Evolutionary conservation across 2,329 filamentous ascomycete genomes (phyloP), one percentile per base, ranked within the genome.

Genomic region (Didymosphaeria variabile): DNA sequence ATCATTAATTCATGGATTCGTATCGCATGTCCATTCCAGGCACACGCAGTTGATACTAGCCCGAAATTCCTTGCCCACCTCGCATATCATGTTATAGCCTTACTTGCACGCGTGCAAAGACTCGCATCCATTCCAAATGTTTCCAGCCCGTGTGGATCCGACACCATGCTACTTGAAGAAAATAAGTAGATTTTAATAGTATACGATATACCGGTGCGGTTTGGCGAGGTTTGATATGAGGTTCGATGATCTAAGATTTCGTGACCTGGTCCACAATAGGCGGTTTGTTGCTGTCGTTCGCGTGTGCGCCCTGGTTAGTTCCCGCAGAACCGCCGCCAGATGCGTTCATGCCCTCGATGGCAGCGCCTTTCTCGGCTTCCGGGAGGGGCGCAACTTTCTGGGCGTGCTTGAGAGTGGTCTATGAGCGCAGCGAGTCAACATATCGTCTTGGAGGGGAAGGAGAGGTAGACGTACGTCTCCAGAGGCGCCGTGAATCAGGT

Each of bases 301-400:
- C 49, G 32, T 53, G 45, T 26, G 51, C 42, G 57, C 67, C 71
- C 49, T 72, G 68, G 26, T 64, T 66, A 0, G 69, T 64, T 38
- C 63, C 69, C 8, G 56, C 60, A 31, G 63, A 67, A 17, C 76
- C 75, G 55, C 74, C 77, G 34, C 76, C 77, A 15, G 72, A 75
- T 13, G 73, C 76, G 60, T 68, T 70, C 72, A 78, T 64, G 58
- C 75, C 77, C 54, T 74, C 70, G 47, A 79, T 49, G 5, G 72
- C 71, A 58, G 73, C 73, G 60, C 79, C 79, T 61, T 79, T 78
- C 66, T 80, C 78, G 34, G 64, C 56, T 46, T 77, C 72, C 44
- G 79, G 79, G 55, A 74, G 66, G 57, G 78, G 71, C 12, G 78
- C 78, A 53, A 78, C 75, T 63, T 80, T 79, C 67, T 77, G 70